A percentile compares a stretch with the other conserved stretches of the same genome.
These are phyloP conservation scores for Xylaria bambusicola DNA, from an alignment of 495 filamentous ascomycete species.

Conservation along the genomic window DNA sequence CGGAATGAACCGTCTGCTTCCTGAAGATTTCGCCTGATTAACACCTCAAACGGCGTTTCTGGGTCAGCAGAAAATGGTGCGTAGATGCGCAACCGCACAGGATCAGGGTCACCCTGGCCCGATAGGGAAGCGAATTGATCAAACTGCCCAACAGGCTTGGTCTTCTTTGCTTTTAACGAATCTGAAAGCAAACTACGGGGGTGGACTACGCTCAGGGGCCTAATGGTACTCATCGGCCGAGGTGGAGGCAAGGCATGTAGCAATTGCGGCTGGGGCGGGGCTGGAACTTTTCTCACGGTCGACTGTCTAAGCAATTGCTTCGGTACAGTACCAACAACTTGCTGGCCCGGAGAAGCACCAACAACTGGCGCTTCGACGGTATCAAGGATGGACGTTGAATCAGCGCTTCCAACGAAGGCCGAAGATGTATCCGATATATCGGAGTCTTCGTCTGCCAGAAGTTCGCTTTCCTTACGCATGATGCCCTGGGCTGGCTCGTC, in stretches of 20 bases:
- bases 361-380: conserved; percentile 47
- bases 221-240: conserved; percentile 82
- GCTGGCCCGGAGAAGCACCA: conserved; percentile 49
- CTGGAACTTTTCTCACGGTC: conserved; percentile 45
- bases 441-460: conserved; percentile 58
- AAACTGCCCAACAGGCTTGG: conserved; percentile 78
- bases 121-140: conserved; percentile 84
- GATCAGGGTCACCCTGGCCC: conserved; percentile 80
- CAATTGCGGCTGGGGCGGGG: conserved; percentile 56
- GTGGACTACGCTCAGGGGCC: conserved; percentile 79
- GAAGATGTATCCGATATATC: conserved; percentile 58
- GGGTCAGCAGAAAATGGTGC: conserved; percentile 76
- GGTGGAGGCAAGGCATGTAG: conserved; percentile 83
- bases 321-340: conserved; percentile 57
- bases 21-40: conserved; percentile 74
- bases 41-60: conserved; percentile 72
- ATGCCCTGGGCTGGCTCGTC: conserved; percentile 43
- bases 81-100: conserved; percentile 83
- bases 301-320: conserved; percentile 52
- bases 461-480: conserved; percentile 53
- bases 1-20: conserved; percentile 63
- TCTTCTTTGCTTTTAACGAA: conserved; percentile 73
- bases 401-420: conserved; percentile 55
- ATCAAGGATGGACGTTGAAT: conserved; percentile 56
- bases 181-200: conserved; percentile 72